These are phyloP conservation scores for Tuber calosporum DNA, from an alignment of 495 filamentous ascomycete genomes.

Conservation along the genomic window DNA sequence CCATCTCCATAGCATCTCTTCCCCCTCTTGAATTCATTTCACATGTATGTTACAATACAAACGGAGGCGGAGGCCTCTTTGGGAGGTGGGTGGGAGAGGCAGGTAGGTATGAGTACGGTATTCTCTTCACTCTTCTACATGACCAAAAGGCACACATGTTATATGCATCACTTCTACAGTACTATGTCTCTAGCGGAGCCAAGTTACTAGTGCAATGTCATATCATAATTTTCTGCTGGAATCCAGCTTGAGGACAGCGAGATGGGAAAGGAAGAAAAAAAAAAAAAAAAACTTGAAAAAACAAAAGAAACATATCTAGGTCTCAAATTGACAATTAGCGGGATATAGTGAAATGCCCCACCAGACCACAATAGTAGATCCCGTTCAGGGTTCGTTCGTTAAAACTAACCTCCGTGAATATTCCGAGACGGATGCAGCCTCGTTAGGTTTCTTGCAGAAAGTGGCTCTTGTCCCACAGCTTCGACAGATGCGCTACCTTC, in stretches of 20 bases:
- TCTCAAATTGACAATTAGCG: constrained; percentile 1
- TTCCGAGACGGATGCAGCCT: constrained; percentile 4
- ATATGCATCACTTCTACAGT: not conserved
- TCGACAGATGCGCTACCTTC: not conserved
- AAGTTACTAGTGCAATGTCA: not conserved
- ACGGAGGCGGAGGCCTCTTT: constrained; percentile 1
- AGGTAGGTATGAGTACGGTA: too few relatives aligned
- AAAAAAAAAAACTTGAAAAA: not conserved
- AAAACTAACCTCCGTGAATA: not conserved
- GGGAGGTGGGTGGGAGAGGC: not conserved
- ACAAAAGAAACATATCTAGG: not conserved
- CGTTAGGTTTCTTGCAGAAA: constrained; percentile 4
- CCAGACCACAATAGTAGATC: not conserved
- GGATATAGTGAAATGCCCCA: not conserved
- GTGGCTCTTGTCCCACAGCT: constrained; percentile 1
- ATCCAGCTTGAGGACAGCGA: not conserved
- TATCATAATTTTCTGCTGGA: constrained; percentile 1
- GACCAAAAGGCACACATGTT: not conserved
- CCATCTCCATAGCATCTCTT: not conserved
- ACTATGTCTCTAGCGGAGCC: not conserved
- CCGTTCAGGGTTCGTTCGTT: not conserved
- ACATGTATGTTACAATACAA: not conserved
- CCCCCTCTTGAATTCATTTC: not conserved
- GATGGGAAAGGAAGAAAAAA: not conserved
- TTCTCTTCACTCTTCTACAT: not conserved